Percentiles rank a stretch among this genome's conserved stretches.
Conservation (phyloP, 495 filamentous ascomycete genomes). For the Thozetella sp. region DNA sequence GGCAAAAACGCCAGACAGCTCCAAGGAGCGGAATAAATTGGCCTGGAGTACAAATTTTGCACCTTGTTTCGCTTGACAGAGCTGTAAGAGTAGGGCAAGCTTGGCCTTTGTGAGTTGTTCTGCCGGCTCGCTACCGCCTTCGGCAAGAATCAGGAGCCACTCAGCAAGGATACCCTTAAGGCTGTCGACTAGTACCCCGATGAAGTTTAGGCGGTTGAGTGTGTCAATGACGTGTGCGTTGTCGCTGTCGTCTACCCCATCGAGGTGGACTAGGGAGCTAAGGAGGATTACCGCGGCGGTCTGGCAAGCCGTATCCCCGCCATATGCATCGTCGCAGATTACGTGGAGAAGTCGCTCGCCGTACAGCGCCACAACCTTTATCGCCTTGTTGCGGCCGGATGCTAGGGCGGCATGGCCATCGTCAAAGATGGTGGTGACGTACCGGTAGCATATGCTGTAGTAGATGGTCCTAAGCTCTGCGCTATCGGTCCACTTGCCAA, state of each 20-base stretch:
- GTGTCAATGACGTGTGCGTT: conserved; percentile 73
- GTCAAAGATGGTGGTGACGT: conserved; percentile 73
- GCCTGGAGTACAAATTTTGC: conserved; percentile 81
- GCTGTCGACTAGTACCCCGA: conserved; percentile 83
- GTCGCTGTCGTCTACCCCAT: conserved; percentile 56
- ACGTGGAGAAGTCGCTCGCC: conserved; percentile 81
- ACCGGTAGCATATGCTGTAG: conserved; percentile 86
- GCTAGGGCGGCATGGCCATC: conserved; percentile 35
- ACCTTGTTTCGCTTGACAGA: conserved; percentile 78
- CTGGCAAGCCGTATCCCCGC: conserved; percentile 77
- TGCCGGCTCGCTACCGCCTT: conserved; percentile 22
- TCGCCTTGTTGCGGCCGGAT: conserved; percentile 61
- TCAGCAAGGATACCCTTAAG: conserved; percentile 73
- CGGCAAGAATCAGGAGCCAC: conserved; percentile 33
- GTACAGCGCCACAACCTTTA: conserved; percentile 72
- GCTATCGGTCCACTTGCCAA: conserved; percentile 70
- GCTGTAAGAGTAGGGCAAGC: conserved; percentile 79
- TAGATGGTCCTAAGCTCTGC: conserved; percentile 75
- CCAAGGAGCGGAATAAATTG: conserved; percentile 84
- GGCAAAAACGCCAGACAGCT: conserved; percentile 79
- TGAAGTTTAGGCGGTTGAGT: conserved; percentile 84
- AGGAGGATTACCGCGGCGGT: conserved; percentile 79
- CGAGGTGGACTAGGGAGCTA: conserved; percentile 66
- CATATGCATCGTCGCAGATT: conserved; percentile 91
- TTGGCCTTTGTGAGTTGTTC: conserved; percentile 72